Evolutionary conservation across 2,329 filamentous ascomycete species (phyloP).

Genomic region (Rutstroemia sydowiana): DNA sequence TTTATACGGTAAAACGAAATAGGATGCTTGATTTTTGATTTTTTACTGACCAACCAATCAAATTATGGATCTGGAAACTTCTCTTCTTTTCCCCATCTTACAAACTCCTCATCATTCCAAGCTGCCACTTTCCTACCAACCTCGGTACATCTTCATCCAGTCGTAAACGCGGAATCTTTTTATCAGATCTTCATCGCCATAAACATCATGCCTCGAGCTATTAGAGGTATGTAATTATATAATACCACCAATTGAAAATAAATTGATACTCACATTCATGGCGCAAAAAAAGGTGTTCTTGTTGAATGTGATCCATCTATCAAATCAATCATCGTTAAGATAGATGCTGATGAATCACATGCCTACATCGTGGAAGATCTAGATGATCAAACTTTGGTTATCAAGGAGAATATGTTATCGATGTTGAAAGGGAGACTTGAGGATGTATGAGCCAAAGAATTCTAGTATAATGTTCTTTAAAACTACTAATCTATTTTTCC

Average conservation of each 20-base stretch:
- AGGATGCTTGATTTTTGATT: too few species aligned
- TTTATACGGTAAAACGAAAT: too few species aligned
- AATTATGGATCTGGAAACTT: too few species aligned
- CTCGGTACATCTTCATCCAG: too few species aligned
- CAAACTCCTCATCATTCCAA: too few species aligned
- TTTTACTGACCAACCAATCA: too few species aligned
- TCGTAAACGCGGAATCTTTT: too few species aligned
- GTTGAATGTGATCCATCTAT: conserved; percentile 81
- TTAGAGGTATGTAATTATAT: conserved; percentile 39
- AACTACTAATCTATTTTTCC: conserved; percentile 9
- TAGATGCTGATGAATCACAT: conserved; percentile 57
- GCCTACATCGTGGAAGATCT: conserved; percentile 74
- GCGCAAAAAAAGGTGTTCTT: conserved; percentile 56
- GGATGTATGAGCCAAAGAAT: conserved; percentile 41
- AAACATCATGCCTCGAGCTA: conserved; percentile 45
- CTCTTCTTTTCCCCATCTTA: too few species aligned
- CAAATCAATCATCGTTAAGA: conserved; percentile 75
- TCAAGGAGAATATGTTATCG: conserved; percentile 66
- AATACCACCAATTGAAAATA: background rate
- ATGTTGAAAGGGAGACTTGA: conserved; percentile 63
- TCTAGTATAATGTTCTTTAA: background rate
- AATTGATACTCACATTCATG: background rate
- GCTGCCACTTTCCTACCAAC: too few species aligned
- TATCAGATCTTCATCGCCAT: too few species aligned
- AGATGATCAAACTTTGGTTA: conserved; percentile 67